Base-by-base conservation (phyloP, 495 filamentous ascomycete genomes). In the Xylaria scruposa region DNA sequence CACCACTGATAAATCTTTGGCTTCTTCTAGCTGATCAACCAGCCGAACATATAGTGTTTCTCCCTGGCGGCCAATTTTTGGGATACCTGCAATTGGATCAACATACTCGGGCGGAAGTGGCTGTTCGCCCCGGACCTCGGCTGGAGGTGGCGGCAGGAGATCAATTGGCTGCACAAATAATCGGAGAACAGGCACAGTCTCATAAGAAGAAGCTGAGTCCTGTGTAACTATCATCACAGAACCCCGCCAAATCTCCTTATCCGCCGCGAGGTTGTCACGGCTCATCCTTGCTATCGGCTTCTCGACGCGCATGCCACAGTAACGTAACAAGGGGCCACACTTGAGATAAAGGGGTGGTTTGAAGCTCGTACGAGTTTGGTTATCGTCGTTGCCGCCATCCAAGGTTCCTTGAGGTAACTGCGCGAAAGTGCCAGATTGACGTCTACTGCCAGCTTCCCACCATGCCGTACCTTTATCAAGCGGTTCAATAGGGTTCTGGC, bases 171-270 rank as follows among this genome's bases (percentile, higher is more conserved):
- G 94, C 19, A 88, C 88, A 79, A 97, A 99, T 4, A 99, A 77
- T 56, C 94, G 87, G 67, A 98, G 81, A 4, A 86, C 91, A 21
- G 96, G 96, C 9, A 87, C 85, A 26, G 88, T 87, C n/a, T 93
- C 88, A 78, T 97, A 97, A 2, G 90, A 90, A 5, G 94, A 97
- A 31, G 91, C 85, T 10, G 88, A 86, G 76, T 98, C 95, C 46
- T 87, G 85, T 0, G 96, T 98, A 42, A 98, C 94, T 70, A 98
- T 96, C 93, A 99, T 92, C 36, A 98, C 85, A 70, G 89, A 94
- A 33, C 96, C 96, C 81, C 94, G 89, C 96, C 96, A 99, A 31
- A 94, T 91, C 70, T 97, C 94, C 70, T 90, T 88, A 67, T 89
- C 86, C 47, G 82, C 71, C 56, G 81, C 74, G 1, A 81, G 80